These are phyloP conservation scores for Colletotrichum sp. DNA, from an alignment of 2,329 filamentous ascomycete genomes.

Conservation along the genomic window DNA sequence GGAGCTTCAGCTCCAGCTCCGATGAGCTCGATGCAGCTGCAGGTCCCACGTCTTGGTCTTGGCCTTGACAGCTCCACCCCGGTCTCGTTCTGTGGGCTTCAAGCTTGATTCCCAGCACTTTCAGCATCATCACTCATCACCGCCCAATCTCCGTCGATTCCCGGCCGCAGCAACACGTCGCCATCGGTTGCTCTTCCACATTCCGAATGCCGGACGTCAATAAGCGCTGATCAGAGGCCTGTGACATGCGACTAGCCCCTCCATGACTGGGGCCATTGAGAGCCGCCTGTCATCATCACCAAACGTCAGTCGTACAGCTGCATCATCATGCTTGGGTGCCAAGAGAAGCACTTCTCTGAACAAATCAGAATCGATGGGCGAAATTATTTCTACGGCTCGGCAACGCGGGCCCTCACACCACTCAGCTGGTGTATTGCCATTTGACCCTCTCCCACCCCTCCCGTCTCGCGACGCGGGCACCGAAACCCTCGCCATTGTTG, in stretches of 20 bases:
- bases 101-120: background rate
- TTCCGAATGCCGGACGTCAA: background rate
- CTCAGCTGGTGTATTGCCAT: constrained; percentile 11
- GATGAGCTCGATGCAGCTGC: background rate
- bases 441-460: constrained; percentile 12
- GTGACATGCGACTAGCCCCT: background rate
- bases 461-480: background rate
- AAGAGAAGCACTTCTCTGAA: background rate
- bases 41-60: background rate
- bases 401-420: background rate
- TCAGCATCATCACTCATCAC: background rate
- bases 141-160: background rate
- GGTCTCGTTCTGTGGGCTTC: background rate
- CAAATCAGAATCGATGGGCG: background rate
- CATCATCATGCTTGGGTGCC: background rate
- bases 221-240: background rate
- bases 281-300: background rate
- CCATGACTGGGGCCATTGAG: background rate
- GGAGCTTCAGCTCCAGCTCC: background rate
- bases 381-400: background rate
- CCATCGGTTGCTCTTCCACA: background rate
- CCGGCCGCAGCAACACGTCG: background rate
- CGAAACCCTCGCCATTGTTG: background rate
- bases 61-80: background rate
- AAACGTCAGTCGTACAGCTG: background rate